Percentiles rank a stretch among this genome's conserved stretches.
These are phyloP conservation scores for Kwoniella shivajii DNA, from an alignment of 1,284 basidiomycete genomes.

Conservation along the genomic window DNA sequence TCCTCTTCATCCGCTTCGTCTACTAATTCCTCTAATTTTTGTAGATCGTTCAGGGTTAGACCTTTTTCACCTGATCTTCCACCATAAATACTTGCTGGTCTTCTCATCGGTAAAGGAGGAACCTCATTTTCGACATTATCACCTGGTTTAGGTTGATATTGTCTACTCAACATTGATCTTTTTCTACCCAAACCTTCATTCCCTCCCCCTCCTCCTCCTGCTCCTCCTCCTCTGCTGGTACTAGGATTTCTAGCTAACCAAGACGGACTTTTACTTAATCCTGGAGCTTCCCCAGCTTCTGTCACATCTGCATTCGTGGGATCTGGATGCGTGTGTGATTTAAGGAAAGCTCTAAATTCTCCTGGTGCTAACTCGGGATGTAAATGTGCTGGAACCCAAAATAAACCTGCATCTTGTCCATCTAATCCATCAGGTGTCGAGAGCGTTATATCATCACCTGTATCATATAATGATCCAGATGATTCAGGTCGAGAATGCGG, in stretches of 20 bases:
- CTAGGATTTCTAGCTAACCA: constrained; percentile 49
- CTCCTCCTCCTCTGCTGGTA: not conserved
- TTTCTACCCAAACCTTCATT: constrained; percentile 68
- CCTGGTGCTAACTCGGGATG: constrained; percentile 97
- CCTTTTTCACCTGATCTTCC: constrained; percentile 61
- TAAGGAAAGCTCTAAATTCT: constrained; percentile 92
- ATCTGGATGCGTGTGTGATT: constrained; percentile 75
- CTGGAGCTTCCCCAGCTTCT: constrained; percentile 36
- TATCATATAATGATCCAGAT: constrained; percentile 32
- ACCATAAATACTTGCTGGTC: constrained; percentile 65
- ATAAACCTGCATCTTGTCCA: constrained; percentile 59
- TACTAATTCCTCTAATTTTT: constrained; percentile 87
- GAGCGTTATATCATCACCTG: constrained; percentile 50
- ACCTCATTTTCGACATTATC: constrained; percentile 70
- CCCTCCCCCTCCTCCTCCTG: constrained; percentile 36
- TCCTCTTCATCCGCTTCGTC: constrained; percentile 75
- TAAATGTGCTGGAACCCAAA: constrained; percentile 95
- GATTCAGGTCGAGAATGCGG: constrained; percentile 21
- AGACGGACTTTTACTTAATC: constrained; percentile 37
- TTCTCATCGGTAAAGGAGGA: constrained; percentile 65
- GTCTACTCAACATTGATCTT: constrained; percentile 85
- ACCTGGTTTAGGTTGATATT: constrained; percentile 74
- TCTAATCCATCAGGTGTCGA: constrained; percentile 43
- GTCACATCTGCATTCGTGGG: constrained; percentile 57
- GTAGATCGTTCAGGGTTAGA: constrained; percentile 86